These are phyloP conservation scores for Trichoderma sp. DNA, from an alignment of 2,329 filamentous ascomycete species.

Conservation along the genomic window DNA sequence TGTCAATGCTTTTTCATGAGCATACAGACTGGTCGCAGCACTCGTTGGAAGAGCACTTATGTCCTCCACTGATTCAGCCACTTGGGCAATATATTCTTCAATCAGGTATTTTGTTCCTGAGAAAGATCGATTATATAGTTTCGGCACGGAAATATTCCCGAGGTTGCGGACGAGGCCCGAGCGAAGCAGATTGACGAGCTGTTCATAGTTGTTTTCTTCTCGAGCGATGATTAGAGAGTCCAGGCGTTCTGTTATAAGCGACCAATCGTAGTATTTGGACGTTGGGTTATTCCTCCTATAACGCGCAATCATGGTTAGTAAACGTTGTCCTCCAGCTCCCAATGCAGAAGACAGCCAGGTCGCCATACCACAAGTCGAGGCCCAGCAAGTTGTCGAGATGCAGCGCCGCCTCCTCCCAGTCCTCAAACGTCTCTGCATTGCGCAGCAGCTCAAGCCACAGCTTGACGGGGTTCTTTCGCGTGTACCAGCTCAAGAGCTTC, in stretches of 20 bases:
- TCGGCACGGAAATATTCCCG: slow-evolving; percentile 83
- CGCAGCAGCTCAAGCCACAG: slow-evolving; percentile 66
- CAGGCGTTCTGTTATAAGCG: slow-evolving; percentile 76
- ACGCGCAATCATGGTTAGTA: slow-evolving; percentile 19
- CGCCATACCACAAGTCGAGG: slow-evolving; percentile 73
- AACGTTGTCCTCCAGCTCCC: not conserved
- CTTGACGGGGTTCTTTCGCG: slow-evolving; percentile 63
- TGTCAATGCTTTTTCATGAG: slow-evolving; percentile 52
- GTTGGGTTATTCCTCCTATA: slow-evolving; percentile 78
- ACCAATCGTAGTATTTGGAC: slow-evolving; percentile 82
- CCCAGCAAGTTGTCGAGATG: slow-evolving; percentile 81
- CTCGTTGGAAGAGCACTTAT: slow-evolving; percentile 67
- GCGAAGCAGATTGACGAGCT: slow-evolving; percentile 76
- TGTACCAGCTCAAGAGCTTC: slow-evolving; percentile 70
- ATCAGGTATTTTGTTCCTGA: slow-evolving; percentile 88
- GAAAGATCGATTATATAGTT: slow-evolving; percentile 81
- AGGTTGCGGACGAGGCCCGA: slow-evolving; percentile 81
- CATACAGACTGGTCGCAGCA: slow-evolving; percentile 38
- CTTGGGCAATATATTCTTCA: slow-evolving; percentile 84
- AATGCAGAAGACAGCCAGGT: not conserved
- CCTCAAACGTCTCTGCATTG: slow-evolving; percentile 71
- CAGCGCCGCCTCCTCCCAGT: slow-evolving; percentile 84
- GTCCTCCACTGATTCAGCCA: slow-evolving; percentile 78
- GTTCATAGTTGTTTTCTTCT: slow-evolving; percentile 70
- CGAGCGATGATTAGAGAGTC: slow-evolving; percentile 69